Percentiles rank a stretch among this genome's conserved stretches.
These are phyloP conservation scores for Podospora conica DNA, from an alignment of 495 filamentous ascomycete genomes.

Conservation along the genomic window DNA sequence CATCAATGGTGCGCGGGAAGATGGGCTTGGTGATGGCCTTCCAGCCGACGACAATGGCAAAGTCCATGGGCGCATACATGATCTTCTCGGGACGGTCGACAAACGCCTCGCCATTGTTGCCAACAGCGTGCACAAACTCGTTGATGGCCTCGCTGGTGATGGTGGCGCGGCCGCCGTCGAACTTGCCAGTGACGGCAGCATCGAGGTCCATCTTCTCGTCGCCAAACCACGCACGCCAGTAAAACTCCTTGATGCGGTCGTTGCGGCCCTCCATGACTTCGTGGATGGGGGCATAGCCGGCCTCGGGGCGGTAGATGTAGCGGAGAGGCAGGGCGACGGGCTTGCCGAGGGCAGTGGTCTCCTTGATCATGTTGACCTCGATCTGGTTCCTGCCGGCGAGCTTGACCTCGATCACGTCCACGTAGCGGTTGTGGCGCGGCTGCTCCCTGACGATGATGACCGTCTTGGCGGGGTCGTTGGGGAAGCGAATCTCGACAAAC, in stretches of 20 bases:
- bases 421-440: slow-evolving; percentile 54
- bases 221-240: slow-evolving; percentile 95
- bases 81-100: slow-evolving; percentile 94
- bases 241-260: slow-evolving; percentile 95
- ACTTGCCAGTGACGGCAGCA: slow-evolving; percentile 71
- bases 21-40: slow-evolving; percentile 98
- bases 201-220: slow-evolving; percentile 79
- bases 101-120: slow-evolving; percentile 97
- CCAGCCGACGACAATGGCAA: slow-evolving; percentile 97
- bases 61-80: slow-evolving; percentile 96
- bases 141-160: slow-evolving; percentile 90
- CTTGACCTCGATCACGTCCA: slow-evolving; percentile 80
- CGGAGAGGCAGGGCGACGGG: slow-evolving; percentile 72
- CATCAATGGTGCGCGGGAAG: slow-evolving; percentile 90
- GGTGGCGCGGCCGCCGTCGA: slow-evolving; percentile 77
- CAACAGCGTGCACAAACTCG: slow-evolving; percentile 96
- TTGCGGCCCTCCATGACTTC: slow-evolving; percentile 95
- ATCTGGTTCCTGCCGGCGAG: slow-evolving; percentile 72
- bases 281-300: slow-evolving; percentile 88
- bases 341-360: slow-evolving; percentile 73
- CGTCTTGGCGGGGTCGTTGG: slow-evolving; percentile 71
- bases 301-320: slow-evolving; percentile 89
- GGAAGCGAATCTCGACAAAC: slow-evolving; percentile 78
- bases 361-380: slow-evolving; percentile 77
- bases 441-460: slow-evolving; percentile 69